These are phyloP conservation scores for Ceratocystis ficicola DNA, from an alignment of 2,329 filamentous ascomycete genomes.

Conservation along the genomic window DNA sequence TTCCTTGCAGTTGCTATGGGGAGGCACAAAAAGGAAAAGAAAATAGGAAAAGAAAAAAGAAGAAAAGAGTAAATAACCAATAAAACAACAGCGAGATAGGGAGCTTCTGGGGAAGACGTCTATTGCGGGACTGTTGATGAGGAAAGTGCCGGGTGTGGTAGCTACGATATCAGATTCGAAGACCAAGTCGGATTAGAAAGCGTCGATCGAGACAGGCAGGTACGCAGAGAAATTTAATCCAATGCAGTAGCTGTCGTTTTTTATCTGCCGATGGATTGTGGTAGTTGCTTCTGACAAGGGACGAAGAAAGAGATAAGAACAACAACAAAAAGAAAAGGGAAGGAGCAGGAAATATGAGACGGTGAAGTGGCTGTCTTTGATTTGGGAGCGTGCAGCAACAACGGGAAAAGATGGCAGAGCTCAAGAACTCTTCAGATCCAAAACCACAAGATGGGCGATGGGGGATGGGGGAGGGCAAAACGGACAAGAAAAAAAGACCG, in stretches of 20 bases:
- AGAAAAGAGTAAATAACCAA: neutral
- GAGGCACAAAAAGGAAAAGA: neutral
- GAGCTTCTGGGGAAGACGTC: neutral
- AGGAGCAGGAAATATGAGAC: neutral
- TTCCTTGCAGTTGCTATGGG: constrained; percentile 1
- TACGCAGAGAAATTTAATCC: neutral
- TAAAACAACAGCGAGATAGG: neutral
- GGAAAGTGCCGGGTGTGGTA: constrained; percentile 1
- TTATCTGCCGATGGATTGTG: neutral
- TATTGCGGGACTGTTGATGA: constrained; percentile 1
- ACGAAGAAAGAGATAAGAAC: neutral
- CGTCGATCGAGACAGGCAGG: constrained; percentile 9
- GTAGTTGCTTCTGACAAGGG: constrained; percentile 4
- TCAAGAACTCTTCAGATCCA: neutral
- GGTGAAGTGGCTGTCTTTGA: neutral
- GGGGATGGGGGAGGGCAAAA: neutral
- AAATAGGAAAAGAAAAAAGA: neutral
- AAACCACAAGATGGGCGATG: neutral
- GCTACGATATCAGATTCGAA: constrained; percentile 8
- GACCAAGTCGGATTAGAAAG: neutral
- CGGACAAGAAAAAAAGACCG: neutral
- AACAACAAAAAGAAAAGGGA: neutral
- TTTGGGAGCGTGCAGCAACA: neutral
- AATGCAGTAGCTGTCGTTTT: constrained; percentile 6
- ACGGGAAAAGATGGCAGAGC: neutral